These are phyloP conservation scores for Balamuthia mandrillaris DNA, from an alignment of 208 protist genomes.

Conservation along the genomic window DNA sequence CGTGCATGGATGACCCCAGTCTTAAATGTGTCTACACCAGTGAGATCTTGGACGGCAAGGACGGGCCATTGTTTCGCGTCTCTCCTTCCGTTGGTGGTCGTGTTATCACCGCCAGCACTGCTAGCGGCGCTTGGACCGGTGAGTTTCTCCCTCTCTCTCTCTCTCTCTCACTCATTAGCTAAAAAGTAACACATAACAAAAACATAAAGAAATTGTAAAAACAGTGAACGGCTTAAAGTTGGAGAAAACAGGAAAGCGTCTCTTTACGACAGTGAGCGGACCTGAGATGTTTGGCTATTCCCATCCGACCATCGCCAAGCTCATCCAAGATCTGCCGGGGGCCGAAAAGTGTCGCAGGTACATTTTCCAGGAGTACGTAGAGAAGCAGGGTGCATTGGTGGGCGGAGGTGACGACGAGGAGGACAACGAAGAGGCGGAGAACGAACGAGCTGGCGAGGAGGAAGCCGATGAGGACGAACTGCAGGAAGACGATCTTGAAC, in stretches of 20 bases:
- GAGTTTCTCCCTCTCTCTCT: no score
- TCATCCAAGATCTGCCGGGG: neutral
- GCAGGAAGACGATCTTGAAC: neutral
- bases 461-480: neutral
- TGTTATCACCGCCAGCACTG: neutral
- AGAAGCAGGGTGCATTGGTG: neutral
- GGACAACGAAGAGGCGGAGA: neutral
- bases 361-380: neutral
- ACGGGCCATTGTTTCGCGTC: neutral
- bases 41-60: neutral
- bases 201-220: neutral
- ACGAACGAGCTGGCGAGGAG: neutral
- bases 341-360: neutral
- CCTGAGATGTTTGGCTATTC: neutral
- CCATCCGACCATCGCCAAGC: neutral
- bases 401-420: neutral
- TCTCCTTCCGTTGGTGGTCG: neutral
- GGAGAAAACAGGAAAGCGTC: neutral
- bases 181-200: no score
- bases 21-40: neutral
- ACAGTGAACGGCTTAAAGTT: neutral
- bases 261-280: neutral
- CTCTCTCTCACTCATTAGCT: no score
- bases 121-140: no score
- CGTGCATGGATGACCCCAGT: neutral